These are phyloP conservation scores for Flaveria linearis DNA, from an alignment of 129 eudicot genomes.

Conservation along the genomic window DNA sequence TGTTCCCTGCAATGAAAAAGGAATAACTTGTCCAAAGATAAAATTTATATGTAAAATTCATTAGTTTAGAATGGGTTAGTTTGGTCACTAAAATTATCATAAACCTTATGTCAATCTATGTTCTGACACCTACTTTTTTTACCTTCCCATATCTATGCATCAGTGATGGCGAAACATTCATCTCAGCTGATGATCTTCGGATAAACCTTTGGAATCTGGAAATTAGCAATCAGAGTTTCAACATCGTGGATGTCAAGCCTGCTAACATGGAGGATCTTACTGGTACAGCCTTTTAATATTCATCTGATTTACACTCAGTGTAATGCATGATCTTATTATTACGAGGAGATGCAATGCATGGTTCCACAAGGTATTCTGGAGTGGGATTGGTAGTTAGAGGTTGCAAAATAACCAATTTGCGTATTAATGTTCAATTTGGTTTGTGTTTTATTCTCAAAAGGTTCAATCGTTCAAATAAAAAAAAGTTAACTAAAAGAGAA, in stretches of 20 bases:
- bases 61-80: constrained; percentile 1
- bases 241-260: constrained; percentile 97
- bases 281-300: constrained; percentile 46
- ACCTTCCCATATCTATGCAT: constrained; percentile 15
- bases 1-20: background rate
- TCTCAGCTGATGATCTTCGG: constrained; percentile 97
- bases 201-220: constrained; percentile 99
- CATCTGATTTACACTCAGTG: constrained; percentile 8
- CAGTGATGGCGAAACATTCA: constrained; percentile 97
- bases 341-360: constrained; percentile 15
- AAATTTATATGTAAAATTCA: background rate
- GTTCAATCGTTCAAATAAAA: background rate
- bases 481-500: background rate
- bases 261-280: constrained; percentile 92
- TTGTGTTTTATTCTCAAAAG: background rate
- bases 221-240: constrained; percentile 92
- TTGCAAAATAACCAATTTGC: background rate
- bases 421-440: constrained; percentile 1
- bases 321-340: background rate
- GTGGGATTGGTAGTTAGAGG: constrained; percentile 11
- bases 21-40: background rate
- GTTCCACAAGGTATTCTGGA: background rate
- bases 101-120: background rate
- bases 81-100: background rate
- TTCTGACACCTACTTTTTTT: constrained; percentile 22